Evolutionary conservation across 2,329 filamentous ascomycete genomes (phyloP), one percentile per base, ranked within the genome.

Genomic region (Microcyclosporella mali): DNA sequence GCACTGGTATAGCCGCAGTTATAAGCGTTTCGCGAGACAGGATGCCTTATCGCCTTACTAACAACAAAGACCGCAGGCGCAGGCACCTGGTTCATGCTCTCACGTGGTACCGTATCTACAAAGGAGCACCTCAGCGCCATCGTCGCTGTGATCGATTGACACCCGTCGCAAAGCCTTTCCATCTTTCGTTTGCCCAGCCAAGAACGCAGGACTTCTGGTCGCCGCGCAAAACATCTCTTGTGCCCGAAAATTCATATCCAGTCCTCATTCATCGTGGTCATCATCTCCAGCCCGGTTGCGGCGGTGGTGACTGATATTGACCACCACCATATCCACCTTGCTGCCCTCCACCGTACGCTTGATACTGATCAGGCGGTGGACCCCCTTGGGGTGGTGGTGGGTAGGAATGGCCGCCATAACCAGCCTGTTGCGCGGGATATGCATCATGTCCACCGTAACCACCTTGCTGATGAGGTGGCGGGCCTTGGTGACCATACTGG

Each of bases 261-360:
- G 17, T 12, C 18, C 10, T 27, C 10, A n/a, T n/a, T 16, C 10
- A 6, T 34, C 10, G 16, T 18, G 3, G 6, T 11, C 14, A 14
- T 34, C 33, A 34, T 52, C 52, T 52, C 57, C 59, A 62, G 15
- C 51, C 51, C 14, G 59, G 55, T 30, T 57, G 56, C 12, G 51
- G 52, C 6, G 57, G 53, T 8, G 52, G 54, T 9, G 42, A 46
- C 32, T 49, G 46, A 38, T 53, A 52, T 27, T 50, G 46, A 10
- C 53, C 55, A 40, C 59, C 59, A 10, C 50, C 52, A 35, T 55
- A 55, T 25, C 21, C 21, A 6, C 47, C 47, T 12, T 46, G 43
- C 36, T 51, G 49, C 15, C 45, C 37, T 2, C 35, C 43, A 9
- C 45, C 42, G 34, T 52, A 52, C 16, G 49, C 37, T 35, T 53